Base-by-base conservation (phyloP, 164 flowering plant species). In the Sextonia rubra region DNA sequence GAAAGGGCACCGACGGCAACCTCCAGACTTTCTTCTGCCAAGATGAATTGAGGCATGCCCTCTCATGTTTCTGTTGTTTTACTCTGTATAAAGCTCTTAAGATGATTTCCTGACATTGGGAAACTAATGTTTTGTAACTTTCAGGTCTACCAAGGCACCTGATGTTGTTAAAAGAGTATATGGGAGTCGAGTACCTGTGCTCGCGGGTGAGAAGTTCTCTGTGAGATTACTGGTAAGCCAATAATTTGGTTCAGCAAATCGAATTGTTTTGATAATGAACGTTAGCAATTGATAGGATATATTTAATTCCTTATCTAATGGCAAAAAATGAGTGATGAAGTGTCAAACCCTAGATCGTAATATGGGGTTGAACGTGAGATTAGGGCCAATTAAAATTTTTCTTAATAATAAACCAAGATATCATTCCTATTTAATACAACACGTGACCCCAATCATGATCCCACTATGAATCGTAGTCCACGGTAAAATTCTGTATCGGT, bases 101-200 rank as follows among this genome's bases (percentile, higher is more conserved):
- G 26, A 12, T 15, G n/a, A 69, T 8, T 24, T 52, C 27, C 64
- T 61, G 64, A 8, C 22, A 12, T 26, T 26, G 47, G 2, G 17
- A 29, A 27, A 18, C 20, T 26, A 29, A 25, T 60, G 26, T 25
- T 23, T 52, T 18, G 9, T 26, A 74, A 68, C 14, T 0, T 69
- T 29, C 77, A 91, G 96, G 71, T 91, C 96, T 64, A 85, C 95
- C 0, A 44, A 37, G 74, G 97, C 97, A 47, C 81, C 26, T 12
- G 97, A 89, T 71, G 86, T 93, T 8, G 76, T 76, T 17, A 90
- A 89, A 66, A 68, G 49, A 68, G 73, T 87, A 30, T 82, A 83
- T 72, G 97, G 98, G 5, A 83, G 85, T 81, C 64, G 30, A 4
- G 91, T 90, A 61, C 93, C 93, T 6, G 95, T 93, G 3, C 83